These are phyloP conservation scores for Physocladia obscura DNA, from an alignment of 192 early-diverging fungal genomes.

Conservation along the genomic window DNA sequence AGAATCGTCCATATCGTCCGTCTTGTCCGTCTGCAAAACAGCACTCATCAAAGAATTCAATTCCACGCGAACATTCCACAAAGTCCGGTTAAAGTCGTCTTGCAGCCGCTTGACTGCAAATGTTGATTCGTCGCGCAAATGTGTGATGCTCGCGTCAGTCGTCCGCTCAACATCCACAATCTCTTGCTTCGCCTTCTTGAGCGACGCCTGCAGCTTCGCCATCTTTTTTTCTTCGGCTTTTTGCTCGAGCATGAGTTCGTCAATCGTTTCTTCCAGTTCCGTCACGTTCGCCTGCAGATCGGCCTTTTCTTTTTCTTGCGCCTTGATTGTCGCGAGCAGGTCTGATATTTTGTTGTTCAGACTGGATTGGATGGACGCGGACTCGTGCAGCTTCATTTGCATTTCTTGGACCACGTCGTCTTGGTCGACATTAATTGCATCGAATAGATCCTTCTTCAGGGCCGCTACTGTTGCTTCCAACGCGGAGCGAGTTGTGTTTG, in stretches of 20 bases:
- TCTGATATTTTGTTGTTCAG: conserved; percentile 15
- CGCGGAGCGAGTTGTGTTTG: background rate
- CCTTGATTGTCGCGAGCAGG: conserved; percentile 8
- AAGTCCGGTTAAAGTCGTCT: conserved; percentile 17
- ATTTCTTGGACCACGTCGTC: background rate
- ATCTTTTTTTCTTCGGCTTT: conserved; percentile 15
- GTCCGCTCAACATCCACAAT: conserved; percentile 21
- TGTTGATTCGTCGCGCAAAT: conserved; percentile 15
- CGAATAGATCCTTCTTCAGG: conserved; percentile 13
- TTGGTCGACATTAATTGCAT: conserved; percentile 23
- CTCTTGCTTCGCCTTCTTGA: conserved; percentile 28
- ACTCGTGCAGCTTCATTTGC: background rate
- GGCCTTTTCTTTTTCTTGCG: conserved; percentile 13
- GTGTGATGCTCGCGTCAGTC: conserved; percentile 26
- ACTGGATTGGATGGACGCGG: background rate
- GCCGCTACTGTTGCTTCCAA: background rate
- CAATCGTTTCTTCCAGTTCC: conserved; percentile 27
- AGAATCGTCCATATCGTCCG: background rate
- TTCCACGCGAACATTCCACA: conserved; percentile 15
- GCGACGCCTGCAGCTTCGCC: conserved; percentile 14
- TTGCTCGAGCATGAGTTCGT: conserved; percentile 26
- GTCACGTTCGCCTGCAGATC: conserved; percentile 15
- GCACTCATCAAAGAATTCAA: conserved; percentile 11
- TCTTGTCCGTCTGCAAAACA: conserved; percentile 8
- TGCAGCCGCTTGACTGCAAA: conserved; percentile 20